Evolutionary conservation across 2,329 filamentous ascomycete species (phyloP).

Genomic region (Chaetomiaceae sp.): DNA sequence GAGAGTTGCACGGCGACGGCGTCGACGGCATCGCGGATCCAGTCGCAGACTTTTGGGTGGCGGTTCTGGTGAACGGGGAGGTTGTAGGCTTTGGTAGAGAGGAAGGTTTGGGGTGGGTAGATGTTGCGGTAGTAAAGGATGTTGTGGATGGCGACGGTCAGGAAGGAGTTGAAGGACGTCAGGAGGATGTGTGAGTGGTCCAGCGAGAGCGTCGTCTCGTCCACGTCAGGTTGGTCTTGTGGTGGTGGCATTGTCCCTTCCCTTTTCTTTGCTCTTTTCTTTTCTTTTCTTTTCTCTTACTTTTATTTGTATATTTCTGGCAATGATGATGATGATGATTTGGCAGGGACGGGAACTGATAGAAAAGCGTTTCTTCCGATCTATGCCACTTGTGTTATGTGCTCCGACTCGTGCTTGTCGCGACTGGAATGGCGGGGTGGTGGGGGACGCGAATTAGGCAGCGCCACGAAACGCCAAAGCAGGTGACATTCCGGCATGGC

Average conservation of each 20-base stretch:
- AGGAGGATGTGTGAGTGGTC: slow-evolving; percentile 49
- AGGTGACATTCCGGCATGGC: slow-evolving; percentile 20
- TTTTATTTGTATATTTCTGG: too few relatives aligned
- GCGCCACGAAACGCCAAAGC: slow-evolving; percentile 20
- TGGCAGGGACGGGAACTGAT: too few relatives aligned
- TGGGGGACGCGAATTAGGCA: slow-evolving; percentile 6
- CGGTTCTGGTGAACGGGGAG: slow-evolving; percentile 79
- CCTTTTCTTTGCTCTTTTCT: too few relatives aligned
- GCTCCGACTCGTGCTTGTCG: too few relatives aligned
- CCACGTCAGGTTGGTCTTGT: neutral
- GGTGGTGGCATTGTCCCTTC: neutral
- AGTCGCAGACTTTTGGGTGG: slow-evolving; percentile 78
- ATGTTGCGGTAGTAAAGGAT: slow-evolving; percentile 77
- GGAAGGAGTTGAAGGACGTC: slow-evolving; percentile 69
- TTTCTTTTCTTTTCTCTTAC: too few relatives aligned
- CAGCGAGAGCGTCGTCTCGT: slow-evolving; percentile 8
- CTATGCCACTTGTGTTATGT: too few relatives aligned
- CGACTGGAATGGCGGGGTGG: slow-evolving; percentile 9
- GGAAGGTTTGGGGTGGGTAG: slow-evolving; percentile 74
- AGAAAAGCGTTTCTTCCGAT: too few relatives aligned
- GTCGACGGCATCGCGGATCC: slow-evolving; percentile 75
- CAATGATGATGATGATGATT: too few relatives aligned
- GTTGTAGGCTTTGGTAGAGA: slow-evolving; percentile 75
- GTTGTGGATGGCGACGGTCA: slow-evolving; percentile 78
- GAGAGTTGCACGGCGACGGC: slow-evolving; percentile 68